Evolutionary conservation across 2,329 filamentous ascomycete species (phyloP).

Genomic region (Boeremia lycopersici): DNA sequence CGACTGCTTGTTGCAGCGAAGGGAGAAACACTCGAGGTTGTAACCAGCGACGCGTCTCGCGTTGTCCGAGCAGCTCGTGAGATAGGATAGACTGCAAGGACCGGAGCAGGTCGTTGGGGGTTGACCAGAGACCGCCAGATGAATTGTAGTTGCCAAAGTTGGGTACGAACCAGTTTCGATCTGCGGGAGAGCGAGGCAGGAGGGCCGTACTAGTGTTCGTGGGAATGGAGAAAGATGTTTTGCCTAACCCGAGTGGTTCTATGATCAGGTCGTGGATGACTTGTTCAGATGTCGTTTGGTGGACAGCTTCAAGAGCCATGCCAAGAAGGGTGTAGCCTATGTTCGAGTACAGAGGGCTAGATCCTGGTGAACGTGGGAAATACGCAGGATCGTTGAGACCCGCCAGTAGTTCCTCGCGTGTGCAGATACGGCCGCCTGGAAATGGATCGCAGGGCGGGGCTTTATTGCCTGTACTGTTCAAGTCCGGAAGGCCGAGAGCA

Average conservation of each 20-base stretch:
- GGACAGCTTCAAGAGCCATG: conserved; percentile 26
- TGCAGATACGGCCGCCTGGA: conserved; percentile 28
- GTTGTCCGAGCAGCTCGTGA: conserved; percentile 21
- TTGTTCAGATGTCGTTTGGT: conserved; percentile 27
- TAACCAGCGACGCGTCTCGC: conserved; percentile 28
- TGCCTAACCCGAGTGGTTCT: conserved; percentile 22
- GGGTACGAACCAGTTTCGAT: conserved; percentile 25
- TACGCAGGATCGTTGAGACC: conserved; percentile 33
- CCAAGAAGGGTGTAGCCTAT: conserved; percentile 34
- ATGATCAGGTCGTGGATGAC: conserved; percentile 31
- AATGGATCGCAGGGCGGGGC: conserved; percentile 29
- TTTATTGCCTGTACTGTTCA: conserved; percentile 19
- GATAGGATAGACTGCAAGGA: conserved; percentile 28
- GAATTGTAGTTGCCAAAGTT: conserved; percentile 36
- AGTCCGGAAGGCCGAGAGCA: conserved; percentile 24
- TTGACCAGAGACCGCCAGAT: conserved; percentile 36
- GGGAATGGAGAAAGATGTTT: conserved; percentile 23
- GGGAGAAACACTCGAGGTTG: conserved; percentile 27
- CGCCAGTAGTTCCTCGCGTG: conserved; percentile 23
- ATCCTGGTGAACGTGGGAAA: conserved; percentile 21
- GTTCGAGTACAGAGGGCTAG: conserved; percentile 30
- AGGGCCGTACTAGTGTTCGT: conserved; percentile 20
- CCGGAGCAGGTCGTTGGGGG: conserved; percentile 27
- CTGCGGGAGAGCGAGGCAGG: conserved; percentile 21
- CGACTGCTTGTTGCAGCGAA: conserved; percentile 30